Evolutionary conservation across 2,329 filamentous ascomycete genomes (phyloP).

Genomic region (Cordyceps tenuipes): DNA sequence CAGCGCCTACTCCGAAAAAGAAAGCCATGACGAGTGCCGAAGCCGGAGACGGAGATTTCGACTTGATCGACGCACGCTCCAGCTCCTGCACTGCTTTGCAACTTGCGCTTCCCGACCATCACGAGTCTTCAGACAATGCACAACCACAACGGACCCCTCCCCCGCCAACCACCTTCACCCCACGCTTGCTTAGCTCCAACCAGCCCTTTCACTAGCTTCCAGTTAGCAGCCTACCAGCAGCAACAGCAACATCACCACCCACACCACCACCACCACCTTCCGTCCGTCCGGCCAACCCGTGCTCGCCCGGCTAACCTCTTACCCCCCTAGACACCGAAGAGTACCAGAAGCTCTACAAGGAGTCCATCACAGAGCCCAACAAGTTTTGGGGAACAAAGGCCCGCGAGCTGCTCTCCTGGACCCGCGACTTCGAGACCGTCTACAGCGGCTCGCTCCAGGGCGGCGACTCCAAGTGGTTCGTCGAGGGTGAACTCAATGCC

Average conservation of each 20-base stretch:
- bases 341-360: constrained; percentile 60
- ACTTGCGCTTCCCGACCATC: neutral
- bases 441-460: constrained; percentile 64
- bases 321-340: constrained; percentile 48
- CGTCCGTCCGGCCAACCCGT: constrained; percentile 3
- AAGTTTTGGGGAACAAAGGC: constrained; percentile 85
- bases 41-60: neutral
- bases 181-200: neutral
- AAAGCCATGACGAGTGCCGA: neutral
- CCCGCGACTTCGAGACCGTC: constrained; percentile 85
- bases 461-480: constrained; percentile 90
- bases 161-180: constrained; percentile 1
- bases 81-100: neutral
- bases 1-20: neutral
- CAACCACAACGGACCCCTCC: neutral
- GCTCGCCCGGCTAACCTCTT: constrained; percentile 4
- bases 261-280: neutral
- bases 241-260: neutral
- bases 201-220: neutral
- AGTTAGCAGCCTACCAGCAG: too few species aligned
- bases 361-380: constrained; percentile 84
- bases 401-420: constrained; percentile 84
- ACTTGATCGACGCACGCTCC: neutral
- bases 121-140: neutral
- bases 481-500: constrained; percentile 88